phyloP scores from a whole-genome alignment of 257 asterid genomes.

The Cruciata laevipes region DNA sequence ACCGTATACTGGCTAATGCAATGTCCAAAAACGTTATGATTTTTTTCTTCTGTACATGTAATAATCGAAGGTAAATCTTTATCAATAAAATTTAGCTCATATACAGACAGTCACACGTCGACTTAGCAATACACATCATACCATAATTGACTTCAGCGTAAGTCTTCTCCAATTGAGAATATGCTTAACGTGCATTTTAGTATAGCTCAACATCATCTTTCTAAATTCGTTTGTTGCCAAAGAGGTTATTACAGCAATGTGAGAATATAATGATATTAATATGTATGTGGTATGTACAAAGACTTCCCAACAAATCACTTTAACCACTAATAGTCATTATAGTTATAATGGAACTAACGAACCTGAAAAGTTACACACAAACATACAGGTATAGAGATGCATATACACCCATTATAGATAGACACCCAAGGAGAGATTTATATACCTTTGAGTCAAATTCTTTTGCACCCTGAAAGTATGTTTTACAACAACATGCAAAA shows the following conservation, averaged over 20 bases:
- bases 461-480: constrained; percentile 39
- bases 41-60: background rate
- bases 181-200: background rate
- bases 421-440: background rate
- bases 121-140: background rate
- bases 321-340: background rate
- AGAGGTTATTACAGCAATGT: background rate
- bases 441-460: constrained; percentile 45
- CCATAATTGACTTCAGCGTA: background rate
- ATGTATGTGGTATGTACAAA: no score
- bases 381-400: background rate
- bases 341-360: background rate
- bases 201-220: background rate
- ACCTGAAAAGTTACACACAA: background rate
- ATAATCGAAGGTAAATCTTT: background rate
- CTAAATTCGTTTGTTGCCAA: background rate
- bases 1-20: background rate
- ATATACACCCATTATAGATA: background rate
- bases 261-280: background rate
- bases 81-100: background rate
- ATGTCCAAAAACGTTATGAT: background rate
- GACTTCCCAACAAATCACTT: background rate
- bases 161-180: background rate
- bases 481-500: constrained; percentile 50
- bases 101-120: background rate